Percentiles rank a stretch among this genome's conserved stretches.
Evolutionary conservation across 345 rosid species (phyloP).

Genomic region (Populus euphratica): DNA sequence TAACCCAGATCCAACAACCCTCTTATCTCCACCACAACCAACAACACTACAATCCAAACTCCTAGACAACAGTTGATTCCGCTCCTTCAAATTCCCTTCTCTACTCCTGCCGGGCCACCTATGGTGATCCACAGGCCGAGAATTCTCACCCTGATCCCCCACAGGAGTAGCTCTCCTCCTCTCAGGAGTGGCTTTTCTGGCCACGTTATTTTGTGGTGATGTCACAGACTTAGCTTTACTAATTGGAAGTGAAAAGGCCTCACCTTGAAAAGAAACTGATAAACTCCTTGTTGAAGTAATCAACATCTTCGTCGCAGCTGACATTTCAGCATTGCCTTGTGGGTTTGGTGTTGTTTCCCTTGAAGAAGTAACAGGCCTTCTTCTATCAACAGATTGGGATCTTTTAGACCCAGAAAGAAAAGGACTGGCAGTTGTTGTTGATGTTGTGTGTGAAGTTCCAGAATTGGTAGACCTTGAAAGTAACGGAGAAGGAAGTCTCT

Average conservation of each 20-base stretch:
- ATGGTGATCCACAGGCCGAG: conserved; percentile 50
- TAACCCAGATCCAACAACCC: conserved; percentile 60
- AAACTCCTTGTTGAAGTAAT: conserved; percentile 85
- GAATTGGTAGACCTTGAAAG: conserved; percentile 50
- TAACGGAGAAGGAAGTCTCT: conserved; percentile 64
- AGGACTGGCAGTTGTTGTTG: not conserved
- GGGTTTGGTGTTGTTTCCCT: conserved; percentile 36
- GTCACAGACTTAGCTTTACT: conserved; percentile 65
- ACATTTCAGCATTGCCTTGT: conserved; percentile 44
- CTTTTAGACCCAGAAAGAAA: conserved; percentile 47
- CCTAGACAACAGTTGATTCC: conserved; percentile 38
- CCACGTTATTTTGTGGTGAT: conserved; percentile 28
- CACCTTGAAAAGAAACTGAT: conserved; percentile 91
- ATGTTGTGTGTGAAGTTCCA: not conserved
- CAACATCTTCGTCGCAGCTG: conserved; percentile 65
- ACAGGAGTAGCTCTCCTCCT: conserved; percentile 39
- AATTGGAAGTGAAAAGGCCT: conserved; percentile 80
- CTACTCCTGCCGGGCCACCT: conserved; percentile 78
- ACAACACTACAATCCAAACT: conserved; percentile 52
- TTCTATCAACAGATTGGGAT: conserved; percentile 81
- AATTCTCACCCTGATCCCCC: conserved; percentile 56
- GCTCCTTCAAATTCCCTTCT: conserved; percentile 36
- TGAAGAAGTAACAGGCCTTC: conserved; percentile 34
- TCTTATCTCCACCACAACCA: conserved; percentile 30
- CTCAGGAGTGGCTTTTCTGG: conserved; percentile 54